These are phyloP conservation scores for Rachicladosporium sp. DNA, from an alignment of 2,329 filamentous ascomycete genomes.

Conservation along the genomic window DNA sequence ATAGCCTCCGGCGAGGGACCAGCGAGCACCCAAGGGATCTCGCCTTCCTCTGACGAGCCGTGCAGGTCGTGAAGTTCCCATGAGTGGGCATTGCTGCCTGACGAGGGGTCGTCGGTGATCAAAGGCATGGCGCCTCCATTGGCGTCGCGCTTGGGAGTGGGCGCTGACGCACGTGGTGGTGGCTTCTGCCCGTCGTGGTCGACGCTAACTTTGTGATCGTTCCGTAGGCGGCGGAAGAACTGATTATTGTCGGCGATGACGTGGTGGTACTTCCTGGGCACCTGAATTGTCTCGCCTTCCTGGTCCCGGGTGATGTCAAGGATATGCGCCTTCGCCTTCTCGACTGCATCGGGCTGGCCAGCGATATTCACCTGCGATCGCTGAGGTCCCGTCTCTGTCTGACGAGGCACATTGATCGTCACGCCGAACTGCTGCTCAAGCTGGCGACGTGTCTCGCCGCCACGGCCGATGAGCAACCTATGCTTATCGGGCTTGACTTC, in stretches of 20 bases:
- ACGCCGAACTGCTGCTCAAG: slow-evolving; percentile 81
- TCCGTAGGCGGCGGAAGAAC: slow-evolving; percentile 83
- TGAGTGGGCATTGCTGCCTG: slow-evolving; percentile 55
- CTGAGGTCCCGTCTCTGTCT: slow-evolving; percentile 53
- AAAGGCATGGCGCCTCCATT: slow-evolving; percentile 59
- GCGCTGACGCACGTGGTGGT: slow-evolving; percentile 51
- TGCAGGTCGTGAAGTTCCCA: slow-evolving; percentile 77
- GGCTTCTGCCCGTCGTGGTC: slow-evolving; percentile 75
- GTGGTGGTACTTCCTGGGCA: slow-evolving; percentile 76
- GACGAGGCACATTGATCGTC: slow-evolving; percentile 79
- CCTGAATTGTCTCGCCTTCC: slow-evolving; percentile 73
- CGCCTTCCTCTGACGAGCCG: slow-evolving; percentile 46
- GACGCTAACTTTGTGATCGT: slow-evolving; percentile 76
- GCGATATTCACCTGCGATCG: slow-evolving; percentile 77
- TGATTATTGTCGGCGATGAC: slow-evolving; percentile 75
- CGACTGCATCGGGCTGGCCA: slow-evolving; percentile 65
- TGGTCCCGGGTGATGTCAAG: slow-evolving; percentile 67
- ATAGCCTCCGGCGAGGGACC: slow-evolving; percentile 62
- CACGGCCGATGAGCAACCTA: slow-evolving; percentile 77
- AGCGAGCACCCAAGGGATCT: slow-evolving; percentile 79
- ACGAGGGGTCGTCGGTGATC: slow-evolving; percentile 66
- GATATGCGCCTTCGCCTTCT: slow-evolving; percentile 80
- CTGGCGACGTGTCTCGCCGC: slow-evolving; percentile 73
- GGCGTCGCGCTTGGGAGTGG: slow-evolving; percentile 34
- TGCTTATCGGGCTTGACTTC: slow-evolving; percentile 88